Evolutionary conservation across 805 yeast species (phyloP).

Genomic region (Lipomyces japonicus): DNA sequence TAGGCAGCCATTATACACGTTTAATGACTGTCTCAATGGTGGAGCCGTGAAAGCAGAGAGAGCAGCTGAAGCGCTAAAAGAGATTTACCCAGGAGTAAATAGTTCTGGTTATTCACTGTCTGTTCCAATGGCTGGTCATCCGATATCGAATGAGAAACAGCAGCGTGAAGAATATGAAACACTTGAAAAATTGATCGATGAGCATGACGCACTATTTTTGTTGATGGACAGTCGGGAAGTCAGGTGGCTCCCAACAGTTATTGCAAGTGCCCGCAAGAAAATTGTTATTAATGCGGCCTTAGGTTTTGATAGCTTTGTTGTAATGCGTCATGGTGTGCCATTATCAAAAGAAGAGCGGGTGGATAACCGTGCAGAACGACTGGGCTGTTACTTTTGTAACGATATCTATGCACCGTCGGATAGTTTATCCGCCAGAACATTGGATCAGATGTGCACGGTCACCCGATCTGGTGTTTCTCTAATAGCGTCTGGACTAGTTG

Average conservation of each 20-base stretch:
- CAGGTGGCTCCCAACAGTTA: slow-evolving; percentile 93
- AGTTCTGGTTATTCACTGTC: slow-evolving; percentile 57
- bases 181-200: slow-evolving; percentile 52
- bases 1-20: slow-evolving; percentile 80
- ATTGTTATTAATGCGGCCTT: slow-evolving; percentile 86
- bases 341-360: slow-evolving; percentile 4
- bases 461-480: slow-evolving; percentile 95
- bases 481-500: slow-evolving; percentile 81
- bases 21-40: slow-evolving; percentile 73
- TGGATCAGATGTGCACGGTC: slow-evolving; percentile 98
- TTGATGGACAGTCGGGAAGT: slow-evolving; percentile 94
- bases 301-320: slow-evolving; percentile 90
- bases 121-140: slow-evolving; percentile 97
- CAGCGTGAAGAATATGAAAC: slow-evolving; percentile 52
- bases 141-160: slow-evolving; percentile 53
- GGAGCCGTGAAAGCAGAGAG: slow-evolving; percentile 72
- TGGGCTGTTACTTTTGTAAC: slow-evolving; percentile 95
- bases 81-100: slow-evolving; percentile 71
- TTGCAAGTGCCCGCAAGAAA: slow-evolving; percentile 64
- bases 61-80: slow-evolving; percentile 70
- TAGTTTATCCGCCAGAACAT: slow-evolving; percentile 76
- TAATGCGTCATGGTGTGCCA: slow-evolving; percentile 82
- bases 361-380: slow-evolving; percentile 38
- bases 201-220: slow-evolving; percentile 73
- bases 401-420: slow-evolving; percentile 94